Evolutionary conservation across 176 grass and related monocot species (phyloP).

Genomic region (Cenchrus purpureus): DNA sequence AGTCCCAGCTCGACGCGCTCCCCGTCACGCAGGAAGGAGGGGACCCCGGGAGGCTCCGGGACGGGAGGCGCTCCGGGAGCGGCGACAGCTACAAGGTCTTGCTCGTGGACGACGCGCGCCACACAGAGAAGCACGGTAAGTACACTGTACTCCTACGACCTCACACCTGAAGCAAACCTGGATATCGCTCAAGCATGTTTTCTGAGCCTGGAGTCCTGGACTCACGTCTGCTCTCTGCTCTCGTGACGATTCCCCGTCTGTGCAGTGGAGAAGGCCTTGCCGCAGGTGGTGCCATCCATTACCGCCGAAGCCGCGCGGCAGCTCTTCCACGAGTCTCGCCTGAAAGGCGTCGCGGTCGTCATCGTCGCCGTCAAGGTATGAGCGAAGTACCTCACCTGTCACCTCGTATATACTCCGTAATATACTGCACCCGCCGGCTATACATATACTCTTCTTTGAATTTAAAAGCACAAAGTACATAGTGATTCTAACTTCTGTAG

Average conservation of each 20-base stretch:
- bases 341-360: conserved; percentile 64
- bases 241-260: too few relatives aligned
- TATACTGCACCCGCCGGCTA: too few relatives aligned
- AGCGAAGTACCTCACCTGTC: too few relatives aligned
- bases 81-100: conserved; percentile 77
- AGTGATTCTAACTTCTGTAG: too few relatives aligned
- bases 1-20: conserved; percentile 59
- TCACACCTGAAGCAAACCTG: too few relatives aligned
- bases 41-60: conserved; percentile 53
- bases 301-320: conserved; percentile 55
- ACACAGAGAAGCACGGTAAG: conserved; percentile 65
- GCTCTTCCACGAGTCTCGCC: conserved; percentile 67
- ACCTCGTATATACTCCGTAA: too few relatives aligned
- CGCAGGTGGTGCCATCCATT: conserved; percentile 68
- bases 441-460: too few relatives aligned
- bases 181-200: too few relatives aligned
- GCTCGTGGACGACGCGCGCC: conserved; percentile 70
- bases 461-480: too few relatives aligned
- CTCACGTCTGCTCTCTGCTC: background rate
- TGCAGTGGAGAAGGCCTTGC: conserved; percentile 69
- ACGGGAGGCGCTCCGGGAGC: conserved; percentile 50
- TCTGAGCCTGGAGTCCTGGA: background rate
- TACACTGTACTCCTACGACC: background rate
- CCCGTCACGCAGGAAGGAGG: conserved; percentile 63
- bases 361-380: conserved; percentile 70